Base-by-base conservation (phyloP, 2,329 filamentous ascomycete species). In the Exophiala oligosperma region DNA sequence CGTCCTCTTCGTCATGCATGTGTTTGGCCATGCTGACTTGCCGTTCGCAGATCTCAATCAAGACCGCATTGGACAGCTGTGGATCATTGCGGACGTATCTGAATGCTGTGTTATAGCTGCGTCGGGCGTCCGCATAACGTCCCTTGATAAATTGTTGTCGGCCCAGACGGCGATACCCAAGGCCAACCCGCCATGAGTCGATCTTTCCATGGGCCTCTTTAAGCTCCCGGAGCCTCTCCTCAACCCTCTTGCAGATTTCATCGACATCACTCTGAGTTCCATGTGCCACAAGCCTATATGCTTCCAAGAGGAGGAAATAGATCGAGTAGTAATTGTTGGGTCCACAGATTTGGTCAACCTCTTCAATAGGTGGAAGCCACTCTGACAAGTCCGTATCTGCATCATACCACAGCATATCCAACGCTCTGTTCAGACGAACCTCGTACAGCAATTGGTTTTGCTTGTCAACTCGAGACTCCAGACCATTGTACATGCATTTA, bases 151-250 rank as follows among this genome's bases (percentile, higher is more conserved):
- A 32, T 32, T 63, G 61, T 44, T 51, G 46, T 29, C 61, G 50
- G 17, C 61, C 61, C 17, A 63, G 61, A 14, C 61, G 55, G n/a
- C 61, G 58, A 40, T 63, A 63, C 5, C 58, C 61, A 7, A 63
- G 46, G 17, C 58, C 61, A 4, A 63, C 54, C 7, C 58, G 57
- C 56, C 56, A 63, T 8, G 51, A 46, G 32, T 63, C 61, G 17
- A 61, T 54, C 26, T 49, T 58, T 17, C 55, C 58, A 24, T 51
- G 46, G 26, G 29, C 41, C 9, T 58, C 41, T 8, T 54, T 29
- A 12, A 61, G 43, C 11, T 40, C 49, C 21, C 46, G 44, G 11
- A 63, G 40, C n/a, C 61, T 51, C 2, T 48, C n/a, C 38, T 53
- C 29, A 2, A 57, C 61, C 43, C 61, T 35, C n/a, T 23, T 35